These are phyloP conservation scores for Chytriomyces hyalinus DNA, from an alignment of 192 early-diverging fungal species.

Conservation along the genomic window DNA sequence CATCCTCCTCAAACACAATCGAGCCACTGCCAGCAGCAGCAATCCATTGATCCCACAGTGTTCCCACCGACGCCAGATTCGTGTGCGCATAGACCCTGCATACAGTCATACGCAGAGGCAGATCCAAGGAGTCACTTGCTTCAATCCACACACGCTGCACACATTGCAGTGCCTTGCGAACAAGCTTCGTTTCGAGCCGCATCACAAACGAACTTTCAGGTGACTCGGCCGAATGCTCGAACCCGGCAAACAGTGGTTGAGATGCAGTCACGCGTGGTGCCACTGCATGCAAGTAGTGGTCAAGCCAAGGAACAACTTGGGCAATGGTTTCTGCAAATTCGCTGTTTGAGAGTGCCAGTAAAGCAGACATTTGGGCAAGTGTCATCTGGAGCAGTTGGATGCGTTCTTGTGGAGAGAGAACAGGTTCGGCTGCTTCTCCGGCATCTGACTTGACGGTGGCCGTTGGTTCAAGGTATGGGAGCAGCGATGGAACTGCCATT, in stretches of 20 bases:
- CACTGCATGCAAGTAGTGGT: neutral
- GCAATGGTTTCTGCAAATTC: neutral
- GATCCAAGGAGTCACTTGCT: no score
- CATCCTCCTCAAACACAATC: neutral
- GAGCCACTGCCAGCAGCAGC: neutral
- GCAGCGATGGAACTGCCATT: no score
- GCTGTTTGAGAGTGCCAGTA: neutral
- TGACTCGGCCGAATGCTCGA: neutral
- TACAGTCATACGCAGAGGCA: neutral
- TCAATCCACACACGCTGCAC: neutral
- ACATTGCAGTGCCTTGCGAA: constrained; percentile 2
- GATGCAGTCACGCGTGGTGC: neutral
- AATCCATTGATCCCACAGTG: neutral
- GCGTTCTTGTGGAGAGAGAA: neutral
- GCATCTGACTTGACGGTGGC: no score
- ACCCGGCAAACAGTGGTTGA: neutral
- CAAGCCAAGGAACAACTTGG: neutral
- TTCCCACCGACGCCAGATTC: neutral
- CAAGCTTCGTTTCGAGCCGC: constrained; percentile 9
- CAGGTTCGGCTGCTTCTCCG: no score
- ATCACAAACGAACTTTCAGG: neutral
- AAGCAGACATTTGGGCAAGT: neutral
- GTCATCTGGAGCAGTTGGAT: constrained; percentile 7
- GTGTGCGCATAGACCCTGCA: neutral
- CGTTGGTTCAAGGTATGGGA: no score